phyloP scores from a whole-genome alignment of 2,329 filamentous ascomycete species.

The Fusarium lyarnte region DNA sequence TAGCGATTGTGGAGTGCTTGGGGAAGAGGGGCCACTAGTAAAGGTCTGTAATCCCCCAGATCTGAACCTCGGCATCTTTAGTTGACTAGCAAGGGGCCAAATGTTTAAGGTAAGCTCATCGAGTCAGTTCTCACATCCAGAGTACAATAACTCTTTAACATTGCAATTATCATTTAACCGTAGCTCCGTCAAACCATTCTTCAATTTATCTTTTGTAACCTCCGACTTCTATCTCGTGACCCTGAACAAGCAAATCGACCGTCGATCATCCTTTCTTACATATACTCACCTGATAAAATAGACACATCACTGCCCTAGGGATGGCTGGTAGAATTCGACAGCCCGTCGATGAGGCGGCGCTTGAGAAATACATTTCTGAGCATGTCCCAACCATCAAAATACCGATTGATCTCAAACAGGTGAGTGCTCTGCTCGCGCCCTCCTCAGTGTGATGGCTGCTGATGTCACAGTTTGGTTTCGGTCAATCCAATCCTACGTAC shows the following conservation, averaged over 20 bases:
- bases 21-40: slow-evolving; percentile 33
- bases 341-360: slow-evolving; percentile 81
- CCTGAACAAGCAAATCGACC: background rate
- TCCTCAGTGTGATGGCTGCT: slow-evolving; percentile 2
- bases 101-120: background rate
- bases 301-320: background rate
- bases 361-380: slow-evolving; percentile 80
- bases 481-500: slow-evolving; percentile 97
- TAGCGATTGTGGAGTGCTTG: slow-evolving; percentile 25
- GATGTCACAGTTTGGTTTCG: slow-evolving; percentile 83
- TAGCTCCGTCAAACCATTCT: background rate
- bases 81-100: slow-evolving; percentile 25
- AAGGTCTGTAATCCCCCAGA: slow-evolving; percentile 14
- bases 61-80: slow-evolving; percentile 40
- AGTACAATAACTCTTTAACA: slow-evolving; percentile 3
- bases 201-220: background rate
- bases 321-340: slow-evolving; percentile 93
- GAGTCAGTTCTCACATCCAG: background rate
- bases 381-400: slow-evolving; percentile 86
- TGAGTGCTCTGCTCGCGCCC: slow-evolving; percentile 50
- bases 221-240: background rate
- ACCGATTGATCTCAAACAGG: slow-evolving; percentile 90
- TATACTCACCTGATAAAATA: background rate
- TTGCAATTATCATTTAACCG: background rate
- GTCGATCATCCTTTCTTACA: background rate